Conservation (phyloP, 139 green algal genomes). For the Yamagishiella unicocca region DNA sequence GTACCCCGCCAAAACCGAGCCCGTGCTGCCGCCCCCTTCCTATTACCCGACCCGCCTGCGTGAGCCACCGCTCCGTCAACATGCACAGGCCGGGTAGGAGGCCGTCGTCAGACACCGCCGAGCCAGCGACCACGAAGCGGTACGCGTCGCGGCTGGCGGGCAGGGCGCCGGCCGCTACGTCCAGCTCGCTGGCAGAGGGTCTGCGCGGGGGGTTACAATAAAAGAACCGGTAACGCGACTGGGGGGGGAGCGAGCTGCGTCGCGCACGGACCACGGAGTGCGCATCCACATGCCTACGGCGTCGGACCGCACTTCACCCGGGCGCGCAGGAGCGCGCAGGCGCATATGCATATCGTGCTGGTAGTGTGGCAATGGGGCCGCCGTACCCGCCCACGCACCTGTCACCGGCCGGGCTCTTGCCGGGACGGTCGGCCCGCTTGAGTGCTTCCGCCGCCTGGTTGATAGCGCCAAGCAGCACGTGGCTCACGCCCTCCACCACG, state of each 20-base stretch:
- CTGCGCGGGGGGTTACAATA: too few species aligned
- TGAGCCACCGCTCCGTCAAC: conserved; percentile 70
- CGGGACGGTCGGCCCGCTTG: background rate
- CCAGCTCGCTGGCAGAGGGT: background rate
- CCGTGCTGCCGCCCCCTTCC: too few species aligned
- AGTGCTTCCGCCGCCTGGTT: conserved; percentile 1
- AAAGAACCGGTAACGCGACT: too few species aligned
- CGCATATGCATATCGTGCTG: too few species aligned
- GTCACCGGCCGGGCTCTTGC: background rate
- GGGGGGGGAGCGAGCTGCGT: too few species aligned
- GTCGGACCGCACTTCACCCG: too few species aligned
- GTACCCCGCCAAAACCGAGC: background rate
- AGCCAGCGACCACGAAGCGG: conserved; percentile 54
- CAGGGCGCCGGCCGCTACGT: background rate
- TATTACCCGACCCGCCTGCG: conserved; percentile 32
- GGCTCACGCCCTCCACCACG: conserved; percentile 39
- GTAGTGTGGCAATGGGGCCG: background rate
- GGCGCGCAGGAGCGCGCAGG: too few species aligned
- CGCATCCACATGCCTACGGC: too few species aligned
- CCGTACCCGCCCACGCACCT: background rate
- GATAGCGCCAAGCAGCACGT: conserved; percentile 34
- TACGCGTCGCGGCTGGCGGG: conserved; percentile 32
- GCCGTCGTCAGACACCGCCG: conserved; percentile 50
- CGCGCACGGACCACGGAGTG: too few species aligned
- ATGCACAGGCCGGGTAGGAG: conserved; percentile 72